Base-by-base conservation (phyloP, 1,139 yeast genomes). In the Suhomyces kunorum region DNA sequence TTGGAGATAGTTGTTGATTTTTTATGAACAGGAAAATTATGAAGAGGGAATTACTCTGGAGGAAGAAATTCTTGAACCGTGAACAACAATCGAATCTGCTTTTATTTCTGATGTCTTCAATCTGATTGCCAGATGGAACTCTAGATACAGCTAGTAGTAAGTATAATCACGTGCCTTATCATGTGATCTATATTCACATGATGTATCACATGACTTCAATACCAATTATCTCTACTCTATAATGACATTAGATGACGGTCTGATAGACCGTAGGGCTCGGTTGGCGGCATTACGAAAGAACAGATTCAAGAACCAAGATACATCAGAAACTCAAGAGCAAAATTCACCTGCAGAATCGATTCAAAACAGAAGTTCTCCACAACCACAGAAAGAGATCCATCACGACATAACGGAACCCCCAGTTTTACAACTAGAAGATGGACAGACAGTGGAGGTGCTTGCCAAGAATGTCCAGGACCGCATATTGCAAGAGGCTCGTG, bases 361-460 rank as follows among this genome's bases (percentile, higher is more conserved):
- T 7, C 24, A 20, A 6, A 7, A 17, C 6, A n/a, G 20, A 1
- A 29, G 17, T 8, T 6, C 13, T 6, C 9, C 32, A 6, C 24
- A 29, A 18, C 5, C 13, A 6, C 31, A 29, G 8, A 17, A 29
- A 19, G 13, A 29, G 9, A 15, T 11, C 11, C 12, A 24, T 25
- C 14, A 15, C 7, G 24, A 33, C 9, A 8, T 26, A 13, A 18
- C 15, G 7, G 30, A 26, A n/a, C 36, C 49, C 5, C 56, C 57
- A 7, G 37, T 17, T 9, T 23, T 50, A 13, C 39, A 43, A 8
- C 25, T 53, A 11, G 39, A 48, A 9, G 18, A 26, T 2, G 48
- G 50, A 14, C 67, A 62, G 41, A 63, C 66, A 1, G 66, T 63
- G 2, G 69, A 64, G 37, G 55, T 53, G 4, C 46, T 62, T 13